phyloP scores from a whole-genome alignment of 352 stramenopile genomes.

The Phytophthora ohioensis region DNA sequence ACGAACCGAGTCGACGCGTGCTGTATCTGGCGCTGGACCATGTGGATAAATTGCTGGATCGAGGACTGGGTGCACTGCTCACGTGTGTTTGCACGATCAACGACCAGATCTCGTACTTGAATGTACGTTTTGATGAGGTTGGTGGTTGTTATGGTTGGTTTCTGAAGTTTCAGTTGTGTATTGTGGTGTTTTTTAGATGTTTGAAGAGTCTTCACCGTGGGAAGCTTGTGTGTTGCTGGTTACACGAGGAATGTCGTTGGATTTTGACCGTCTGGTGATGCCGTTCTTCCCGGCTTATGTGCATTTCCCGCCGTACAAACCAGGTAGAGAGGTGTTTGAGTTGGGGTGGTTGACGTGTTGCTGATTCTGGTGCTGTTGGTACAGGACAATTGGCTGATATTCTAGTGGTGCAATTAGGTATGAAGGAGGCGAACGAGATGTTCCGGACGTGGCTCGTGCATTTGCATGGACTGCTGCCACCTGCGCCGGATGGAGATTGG shows the following conservation, averaged over 20 bases:
- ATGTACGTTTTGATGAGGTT: slow-evolving; percentile 41
- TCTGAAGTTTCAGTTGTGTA: slow-evolving; percentile 2
- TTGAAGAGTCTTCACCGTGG: slow-evolving; percentile 56
- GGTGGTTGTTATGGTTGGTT: neutral
- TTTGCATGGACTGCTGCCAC: slow-evolving; percentile 53
- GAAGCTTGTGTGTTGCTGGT: slow-evolving; percentile 68
- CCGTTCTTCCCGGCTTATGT: slow-evolving; percentile 64
- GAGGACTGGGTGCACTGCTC: slow-evolving; percentile 60
- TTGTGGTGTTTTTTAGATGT: slow-evolving; percentile 48
- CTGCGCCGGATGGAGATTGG: slow-evolving; percentile 65
- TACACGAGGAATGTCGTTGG: slow-evolving; percentile 70
- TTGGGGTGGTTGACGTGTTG: neutral
- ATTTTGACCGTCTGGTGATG: slow-evolving; percentile 65
- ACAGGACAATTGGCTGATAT: slow-evolving; percentile 70
- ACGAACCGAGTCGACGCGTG: slow-evolving; percentile 28
- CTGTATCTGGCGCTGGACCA: slow-evolving; percentile 77
- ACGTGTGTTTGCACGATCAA: slow-evolving; percentile 78
- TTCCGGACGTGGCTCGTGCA: slow-evolving; percentile 70
- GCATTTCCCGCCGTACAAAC: slow-evolving; percentile 67
- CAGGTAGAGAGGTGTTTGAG: slow-evolving; percentile 37
- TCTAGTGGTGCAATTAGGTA: slow-evolving; percentile 59
- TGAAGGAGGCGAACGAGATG: slow-evolving; percentile 44
- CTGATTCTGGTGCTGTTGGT: slow-evolving; percentile 12
- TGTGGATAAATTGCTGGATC: slow-evolving; percentile 70
- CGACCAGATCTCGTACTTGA: slow-evolving; percentile 67